phyloP scores from a whole-genome alignment of 441 rosid genomes.

The Populus hybrid region DNA sequence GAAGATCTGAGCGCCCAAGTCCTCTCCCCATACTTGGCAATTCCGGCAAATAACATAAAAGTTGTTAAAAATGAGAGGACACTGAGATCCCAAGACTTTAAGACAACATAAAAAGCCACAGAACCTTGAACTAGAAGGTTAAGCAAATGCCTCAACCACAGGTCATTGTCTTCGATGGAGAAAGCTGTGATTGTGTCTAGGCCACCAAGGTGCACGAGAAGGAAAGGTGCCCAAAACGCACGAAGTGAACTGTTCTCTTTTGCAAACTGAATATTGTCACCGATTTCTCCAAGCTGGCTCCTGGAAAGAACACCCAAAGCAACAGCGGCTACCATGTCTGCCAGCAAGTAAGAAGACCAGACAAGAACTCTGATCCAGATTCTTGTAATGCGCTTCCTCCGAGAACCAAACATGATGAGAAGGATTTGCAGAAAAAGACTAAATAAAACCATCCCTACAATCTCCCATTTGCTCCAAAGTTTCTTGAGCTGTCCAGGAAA shows the following conservation, averaged over 20 bases:
- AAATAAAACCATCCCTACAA: not conserved
- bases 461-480: constrained; percentile 7
- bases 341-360: constrained; percentile 1
- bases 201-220: constrained; percentile 4
- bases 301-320: not conserved
- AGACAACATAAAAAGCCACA: not conserved
- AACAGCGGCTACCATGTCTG: not conserved
- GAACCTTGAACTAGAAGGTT: not conserved
- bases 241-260: not conserved
- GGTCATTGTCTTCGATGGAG: not conserved
- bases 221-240: constrained; percentile 1
- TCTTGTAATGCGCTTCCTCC: not conserved
- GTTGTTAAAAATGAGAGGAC: not conserved
- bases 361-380: not conserved
- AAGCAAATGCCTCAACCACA: constrained; percentile 5
- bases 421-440: not conserved
- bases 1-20: constrained; percentile 5
- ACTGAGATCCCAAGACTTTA: not conserved
- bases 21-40: constrained; percentile 4
- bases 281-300: not conserved
- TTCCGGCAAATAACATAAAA: not conserved
- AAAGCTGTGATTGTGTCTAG: constrained; percentile 1
- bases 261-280: not conserved
- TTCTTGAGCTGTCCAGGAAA: not conserved
- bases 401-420: not conserved